Evolutionary conservation across 345 rosid genomes (phyloP).

Genomic region (Rhizophora mangle): DNA sequence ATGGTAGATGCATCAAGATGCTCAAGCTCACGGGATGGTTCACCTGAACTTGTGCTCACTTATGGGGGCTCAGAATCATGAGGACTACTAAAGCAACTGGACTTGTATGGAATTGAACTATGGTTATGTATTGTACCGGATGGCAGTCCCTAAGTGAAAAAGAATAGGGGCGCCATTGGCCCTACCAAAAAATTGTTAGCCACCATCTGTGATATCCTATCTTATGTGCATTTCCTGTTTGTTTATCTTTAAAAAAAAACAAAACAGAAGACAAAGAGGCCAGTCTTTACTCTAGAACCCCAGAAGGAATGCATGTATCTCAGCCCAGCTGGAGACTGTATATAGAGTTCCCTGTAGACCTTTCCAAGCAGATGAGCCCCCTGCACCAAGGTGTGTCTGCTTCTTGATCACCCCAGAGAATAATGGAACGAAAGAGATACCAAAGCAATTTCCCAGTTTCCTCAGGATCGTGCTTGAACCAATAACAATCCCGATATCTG

Average conservation of each 20-base stretch:
- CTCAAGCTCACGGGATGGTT: slow-evolving; percentile 58
- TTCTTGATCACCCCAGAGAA: slow-evolving; percentile 10
- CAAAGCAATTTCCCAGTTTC: slow-evolving; percentile 11
- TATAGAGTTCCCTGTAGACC: slow-evolving; percentile 9
- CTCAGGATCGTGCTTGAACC: slow-evolving; percentile 15
- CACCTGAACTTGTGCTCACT: slow-evolving; percentile 71
- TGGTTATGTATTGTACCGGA: background rate
- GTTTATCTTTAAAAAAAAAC: background rate
- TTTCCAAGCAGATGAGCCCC: slow-evolving; percentile 9
- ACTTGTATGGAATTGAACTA: slow-evolving; percentile 6
- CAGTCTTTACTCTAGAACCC: background rate
- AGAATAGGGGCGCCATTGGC: slow-evolving; percentile 19
- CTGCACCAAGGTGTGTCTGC: slow-evolving; percentile 13
- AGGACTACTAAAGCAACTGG: slow-evolving; percentile 76
- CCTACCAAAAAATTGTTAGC: slow-evolving; percentile 21
- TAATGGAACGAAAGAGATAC: slow-evolving; percentile 13
- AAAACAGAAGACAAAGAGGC: background rate
- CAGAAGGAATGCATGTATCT: slow-evolving; percentile 19
- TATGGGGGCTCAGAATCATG: slow-evolving; percentile 90
- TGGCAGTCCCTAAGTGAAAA: slow-evolving; percentile 12
- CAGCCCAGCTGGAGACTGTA: slow-evolving; percentile 21
- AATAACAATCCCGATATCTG: slow-evolving; percentile 22
- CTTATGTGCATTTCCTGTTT: slow-evolving; percentile 17
- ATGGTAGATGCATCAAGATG: slow-evolving; percentile 29
- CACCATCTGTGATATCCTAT: slow-evolving; percentile 15